Evolutionary conservation across 2,329 filamentous ascomycete genomes (phyloP).

Genomic region (Penicillium sp.): DNA sequence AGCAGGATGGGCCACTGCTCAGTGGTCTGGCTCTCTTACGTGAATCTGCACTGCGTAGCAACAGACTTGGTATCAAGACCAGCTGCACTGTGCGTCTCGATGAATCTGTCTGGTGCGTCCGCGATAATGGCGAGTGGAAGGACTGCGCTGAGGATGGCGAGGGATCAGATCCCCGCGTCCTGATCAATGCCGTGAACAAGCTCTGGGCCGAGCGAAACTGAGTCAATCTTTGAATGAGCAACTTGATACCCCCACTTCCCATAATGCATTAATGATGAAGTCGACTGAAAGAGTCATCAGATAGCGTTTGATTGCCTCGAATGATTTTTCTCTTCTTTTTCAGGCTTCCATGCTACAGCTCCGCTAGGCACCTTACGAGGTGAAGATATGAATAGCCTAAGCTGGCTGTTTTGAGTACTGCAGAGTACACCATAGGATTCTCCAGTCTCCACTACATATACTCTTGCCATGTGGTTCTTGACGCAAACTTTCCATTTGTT

Average conservation of each 20-base stretch:
- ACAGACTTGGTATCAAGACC: constrained; percentile 57
- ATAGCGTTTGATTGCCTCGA: neutral
- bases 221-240: neutral
- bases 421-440: too few relatives aligned
- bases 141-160: constrained; percentile 64
- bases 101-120: constrained; percentile 74
- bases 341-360: too few relatives aligned
- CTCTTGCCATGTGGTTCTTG: too few relatives aligned
- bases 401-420: too few relatives aligned
- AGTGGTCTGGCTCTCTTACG: constrained; percentile 41
- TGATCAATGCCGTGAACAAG: constrained; percentile 71
- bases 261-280: neutral
- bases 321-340: too few relatives aligned
- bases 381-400: too few relatives aligned
- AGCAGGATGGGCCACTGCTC: constrained; percentile 58
- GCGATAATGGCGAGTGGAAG: constrained; percentile 71
- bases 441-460: too few relatives aligned
- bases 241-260: constrained; percentile 7
- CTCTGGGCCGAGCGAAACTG: constrained; percentile 46
- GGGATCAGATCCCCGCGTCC: constrained; percentile 49
- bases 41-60: constrained; percentile 47
- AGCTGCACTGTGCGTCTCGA: constrained; percentile 77
- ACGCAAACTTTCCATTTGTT: too few relatives aligned
- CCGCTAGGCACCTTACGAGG: too few relatives aligned
- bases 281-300: neutral